A percentile compares a stretch with the other conserved stretches of the same genome.
Conservation (phyloP, 139 green algal species). For the Astrephomene gubernaculifera region DNA sequence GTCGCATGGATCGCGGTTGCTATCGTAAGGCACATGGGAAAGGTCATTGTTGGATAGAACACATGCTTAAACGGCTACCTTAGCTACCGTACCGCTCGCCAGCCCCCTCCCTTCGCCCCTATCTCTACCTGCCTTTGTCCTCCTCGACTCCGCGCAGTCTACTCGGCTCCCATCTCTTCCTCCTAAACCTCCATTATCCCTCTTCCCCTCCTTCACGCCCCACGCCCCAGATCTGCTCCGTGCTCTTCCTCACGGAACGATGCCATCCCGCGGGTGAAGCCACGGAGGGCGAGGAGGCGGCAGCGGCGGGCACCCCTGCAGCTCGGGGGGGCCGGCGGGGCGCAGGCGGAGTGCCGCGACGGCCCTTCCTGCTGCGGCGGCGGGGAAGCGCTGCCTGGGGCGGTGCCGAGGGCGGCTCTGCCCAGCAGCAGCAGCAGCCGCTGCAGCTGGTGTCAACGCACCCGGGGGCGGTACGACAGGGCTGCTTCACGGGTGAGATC, state of each 20-base stretch:
- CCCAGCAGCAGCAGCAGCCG: no score
- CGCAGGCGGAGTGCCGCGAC: not conserved
- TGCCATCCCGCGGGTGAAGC: not conserved
- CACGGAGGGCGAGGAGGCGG: not conserved
- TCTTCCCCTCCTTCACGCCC: not conserved
- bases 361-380: conserved; percentile 8
- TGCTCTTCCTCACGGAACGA: conserved; percentile 13
- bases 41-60: no score
- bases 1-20: not conserved
- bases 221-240: not conserved
- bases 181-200: no score
- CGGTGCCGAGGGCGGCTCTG: no score
- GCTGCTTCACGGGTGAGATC: conserved; percentile 4
- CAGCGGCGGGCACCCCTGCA: not conserved
- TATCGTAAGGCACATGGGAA: conserved; percentile 6
- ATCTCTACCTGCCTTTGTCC: not conserved
- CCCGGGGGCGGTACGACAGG: not conserved
- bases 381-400: not conserved
- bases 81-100: no score
- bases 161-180: no score
- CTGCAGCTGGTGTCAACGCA: not conserved
- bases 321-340: not conserved
- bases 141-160: not conserved
- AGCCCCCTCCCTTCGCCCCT: not conserved
- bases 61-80: no score